phyloP scores from a whole-genome alignment of 2,329 filamentous ascomycete species.

The Neonectria hederae region DNA sequence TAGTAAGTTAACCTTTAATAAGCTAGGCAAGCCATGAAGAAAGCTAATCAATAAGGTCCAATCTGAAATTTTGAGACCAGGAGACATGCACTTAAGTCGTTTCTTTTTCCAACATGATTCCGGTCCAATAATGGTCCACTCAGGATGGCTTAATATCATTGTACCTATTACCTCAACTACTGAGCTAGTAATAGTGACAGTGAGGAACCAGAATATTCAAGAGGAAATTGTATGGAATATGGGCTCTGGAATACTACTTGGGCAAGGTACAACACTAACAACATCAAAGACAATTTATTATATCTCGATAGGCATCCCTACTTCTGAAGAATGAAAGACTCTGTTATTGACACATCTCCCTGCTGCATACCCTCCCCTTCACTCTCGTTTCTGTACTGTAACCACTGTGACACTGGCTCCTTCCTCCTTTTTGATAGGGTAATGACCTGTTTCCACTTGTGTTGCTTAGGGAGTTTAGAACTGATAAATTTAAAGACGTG shows the following conservation, averaged over 20 bases:
- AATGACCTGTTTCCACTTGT: not conserved
- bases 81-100: not conserved
- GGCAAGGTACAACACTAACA: not conserved
- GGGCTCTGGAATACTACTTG: constrained; percentile 4
- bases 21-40: not conserved
- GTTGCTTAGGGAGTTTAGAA: too few relatives aligned
- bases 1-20: not conserved
- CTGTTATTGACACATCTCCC: not conserved
- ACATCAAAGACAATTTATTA: constrained; percentile 8
- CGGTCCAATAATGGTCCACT: not conserved
- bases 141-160: constrained; percentile 6
- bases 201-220: not conserved
- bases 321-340: not conserved
- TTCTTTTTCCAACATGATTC: constrained; percentile 3
- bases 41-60: constrained; percentile 6
- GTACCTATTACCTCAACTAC: not conserved
- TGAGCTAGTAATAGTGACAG: not conserved
- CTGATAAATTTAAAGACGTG: not conserved
- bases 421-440: not conserved
- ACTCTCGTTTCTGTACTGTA: not conserved
- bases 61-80: not conserved
- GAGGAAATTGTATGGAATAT: constrained; percentile 3
- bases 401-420: not conserved
- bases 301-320: constrained; percentile 3
- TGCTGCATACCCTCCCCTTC: too few relatives aligned